Percentiles rank a stretch among this genome's conserved stretches.
Evolutionary conservation across 2,329 filamentous ascomycete genomes (phyloP).

Genomic region (Botrytis byssoidea): DNA sequence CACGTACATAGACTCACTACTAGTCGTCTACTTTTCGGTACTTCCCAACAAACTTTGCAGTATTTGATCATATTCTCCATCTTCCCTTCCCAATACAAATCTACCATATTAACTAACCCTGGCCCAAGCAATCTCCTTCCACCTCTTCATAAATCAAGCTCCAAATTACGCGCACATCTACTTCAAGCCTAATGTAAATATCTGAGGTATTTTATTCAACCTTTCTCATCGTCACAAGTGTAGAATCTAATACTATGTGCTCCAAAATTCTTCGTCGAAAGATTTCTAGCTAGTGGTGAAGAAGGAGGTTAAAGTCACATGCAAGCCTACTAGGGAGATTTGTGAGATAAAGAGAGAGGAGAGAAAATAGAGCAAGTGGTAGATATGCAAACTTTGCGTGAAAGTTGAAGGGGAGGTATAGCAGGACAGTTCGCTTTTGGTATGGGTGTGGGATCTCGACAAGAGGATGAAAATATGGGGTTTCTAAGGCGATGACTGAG

Average conservation of each 20-base stretch:
- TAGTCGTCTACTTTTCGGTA: not conserved
- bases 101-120: not conserved
- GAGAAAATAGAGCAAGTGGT: not conserved
- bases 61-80: not conserved
- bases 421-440: not conserved
- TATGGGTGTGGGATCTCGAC: not conserved
- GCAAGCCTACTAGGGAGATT: not conserved
- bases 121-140: not conserved
- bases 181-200: not conserved
- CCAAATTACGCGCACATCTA: not conserved
- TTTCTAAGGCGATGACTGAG: not conserved
- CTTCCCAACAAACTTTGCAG: not conserved
- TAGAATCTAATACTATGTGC: not conserved
- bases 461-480: not conserved
- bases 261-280: not conserved
- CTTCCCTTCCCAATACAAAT: not conserved
- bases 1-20: not conserved
- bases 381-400: not conserved
- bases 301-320: not conserved
- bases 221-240: not conserved
- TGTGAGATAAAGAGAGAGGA: accelerated
- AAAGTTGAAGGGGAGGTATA: not conserved
- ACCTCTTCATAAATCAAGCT: not conserved
- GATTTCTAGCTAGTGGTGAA: not conserved
- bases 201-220: not conserved